Evolutionary conservation across 139 green algal species (phyloP).

Genomic region (Trebouxia sp.): DNA sequence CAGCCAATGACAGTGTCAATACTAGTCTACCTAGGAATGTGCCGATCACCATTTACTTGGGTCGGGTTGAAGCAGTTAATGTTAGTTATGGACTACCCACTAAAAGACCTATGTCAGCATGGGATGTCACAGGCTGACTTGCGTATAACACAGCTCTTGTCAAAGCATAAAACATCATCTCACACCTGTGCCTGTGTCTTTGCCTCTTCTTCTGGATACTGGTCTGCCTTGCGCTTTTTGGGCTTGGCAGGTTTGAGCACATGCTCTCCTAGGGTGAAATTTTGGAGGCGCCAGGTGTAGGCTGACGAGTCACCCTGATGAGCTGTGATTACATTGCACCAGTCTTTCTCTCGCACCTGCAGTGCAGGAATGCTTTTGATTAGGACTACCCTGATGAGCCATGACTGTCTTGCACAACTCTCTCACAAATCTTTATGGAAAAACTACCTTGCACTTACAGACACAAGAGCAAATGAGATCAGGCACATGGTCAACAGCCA

Average conservation of each 20-base stretch:
- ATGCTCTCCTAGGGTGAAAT: constrained; percentile 74
- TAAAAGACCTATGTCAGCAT: no score
- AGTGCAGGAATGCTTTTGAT: no score
- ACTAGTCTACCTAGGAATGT: no score
- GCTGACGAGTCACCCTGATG: constrained; percentile 83
- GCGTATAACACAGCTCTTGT: no score
- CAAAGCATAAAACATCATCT: no score
- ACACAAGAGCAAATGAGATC: neutral
- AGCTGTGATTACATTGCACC: constrained; percentile 93
- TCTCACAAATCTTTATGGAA: neutral
- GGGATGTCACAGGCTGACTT: no score
- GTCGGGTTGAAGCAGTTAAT: no score
- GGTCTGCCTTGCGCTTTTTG: constrained; percentile 17
- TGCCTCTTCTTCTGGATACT: neutral
- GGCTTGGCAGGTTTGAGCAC: constrained; percentile 45
- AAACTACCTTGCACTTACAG: neutral
- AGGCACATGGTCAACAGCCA: no score
- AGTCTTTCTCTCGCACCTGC: constrained; percentile 92
- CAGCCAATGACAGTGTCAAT: neutral
- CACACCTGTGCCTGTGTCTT: neutral
- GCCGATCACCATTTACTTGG: no score
- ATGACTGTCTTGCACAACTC: no score
- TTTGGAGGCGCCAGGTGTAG: constrained; percentile 91
- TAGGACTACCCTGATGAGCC: no score
- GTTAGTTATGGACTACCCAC: no score